Conservation (phyloP, 495 filamentous ascomycete genomes). For the Xylaria cubensis region DNA sequence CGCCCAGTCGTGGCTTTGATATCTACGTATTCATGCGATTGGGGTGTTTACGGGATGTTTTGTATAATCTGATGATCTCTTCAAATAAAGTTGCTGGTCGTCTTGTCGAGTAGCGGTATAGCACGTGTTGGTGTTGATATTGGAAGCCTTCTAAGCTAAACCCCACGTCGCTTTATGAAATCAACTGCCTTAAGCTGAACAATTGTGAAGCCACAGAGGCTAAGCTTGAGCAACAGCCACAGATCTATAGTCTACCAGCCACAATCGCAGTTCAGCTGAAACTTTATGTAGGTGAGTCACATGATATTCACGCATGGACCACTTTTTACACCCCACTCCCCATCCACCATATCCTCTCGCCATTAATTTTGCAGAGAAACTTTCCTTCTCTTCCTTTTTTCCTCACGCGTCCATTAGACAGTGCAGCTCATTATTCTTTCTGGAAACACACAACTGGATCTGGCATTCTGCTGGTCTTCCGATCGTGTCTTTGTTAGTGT, state of each 20-base stretch:
- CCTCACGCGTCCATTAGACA: conserved; percentile 83
- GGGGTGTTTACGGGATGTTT: neutral
- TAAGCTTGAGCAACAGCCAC: neutral
- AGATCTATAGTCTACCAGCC: conserved; percentile 9
- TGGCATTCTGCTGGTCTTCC: conserved; percentile 74
- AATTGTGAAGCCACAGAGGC: conserved; percentile 31
- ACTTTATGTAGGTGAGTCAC: conserved; percentile 1
- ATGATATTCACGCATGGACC: conserved; percentile 21
- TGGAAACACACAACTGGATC: conserved; percentile 53
- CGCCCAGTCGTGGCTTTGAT: conserved; percentile 31
- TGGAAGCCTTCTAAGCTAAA: conserved; percentile 32
- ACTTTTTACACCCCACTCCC: conserved; percentile 7
- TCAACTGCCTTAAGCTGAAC: conserved; percentile 12
- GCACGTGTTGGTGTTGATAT: conserved; percentile 3
- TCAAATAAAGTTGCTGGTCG: conserved; percentile 7
- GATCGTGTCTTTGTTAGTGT: conserved; percentile 68
- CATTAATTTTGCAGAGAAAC: conserved; percentile 25
- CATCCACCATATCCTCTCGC: conserved; percentile 31
- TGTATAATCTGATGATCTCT: conserved; percentile 2
- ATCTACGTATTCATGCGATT: conserved; percentile 34
- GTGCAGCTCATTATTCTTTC: conserved; percentile 74
- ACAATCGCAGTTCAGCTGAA: too few relatives aligned
- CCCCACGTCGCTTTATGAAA: conserved; percentile 37
- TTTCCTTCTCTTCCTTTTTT: conserved; percentile 43
- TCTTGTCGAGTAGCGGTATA: conserved; percentile 14